Base-by-base conservation (phyloP, 768 basidiomycete genomes). In the Termitomyces sp. region DNA sequence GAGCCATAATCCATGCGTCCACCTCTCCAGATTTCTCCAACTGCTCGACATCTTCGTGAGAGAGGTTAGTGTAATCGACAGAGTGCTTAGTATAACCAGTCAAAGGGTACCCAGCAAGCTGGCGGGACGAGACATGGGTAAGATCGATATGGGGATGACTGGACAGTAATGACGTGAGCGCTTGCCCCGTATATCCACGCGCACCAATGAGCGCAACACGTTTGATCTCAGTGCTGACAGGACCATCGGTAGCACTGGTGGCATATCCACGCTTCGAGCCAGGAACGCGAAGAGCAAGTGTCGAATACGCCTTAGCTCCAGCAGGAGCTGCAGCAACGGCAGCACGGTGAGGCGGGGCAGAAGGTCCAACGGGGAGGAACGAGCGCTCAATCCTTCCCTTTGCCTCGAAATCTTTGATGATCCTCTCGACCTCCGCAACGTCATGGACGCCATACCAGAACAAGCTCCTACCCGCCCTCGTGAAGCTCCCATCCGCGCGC, bases 381-480 rank as follows among this genome's bases (percentile, higher is more conserved):
- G 91, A 82, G 63, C 97, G 80, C 66, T 92, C 89, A 67, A 99
- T 92, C 60, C 97, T 81, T 29, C 88, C 88, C 65, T 87, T 92
- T 55, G 80, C 78, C 69, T 94, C 91, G 56, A 89, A 88, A 40
- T 72, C 79, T 70, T 84, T 86, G 67, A 99, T 88, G 62, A 89
- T 83, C 68, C 75, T 81, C 82, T 99, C 95, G 34, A 99, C 93
- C 75, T 98, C 96, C 57, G 84, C 84, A 32, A 96, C 86, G 68
- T 96, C 92, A 64, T 89, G 88, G 32, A 98, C 82, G 48, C 97
- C 97, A 71, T 96, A 98, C 96, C 97, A 99, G 84, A 97, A 98
- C 70, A 99, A 76, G 69, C 88, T 95, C 75, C 87, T 87, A 20
- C 96, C 96, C 17, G 92, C 92, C 43, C 97, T 83, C 17, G 95